Evolutionary conservation across 2,329 filamentous ascomycete species (phyloP).

Genomic region (Triangularia verruculosa): DNA sequence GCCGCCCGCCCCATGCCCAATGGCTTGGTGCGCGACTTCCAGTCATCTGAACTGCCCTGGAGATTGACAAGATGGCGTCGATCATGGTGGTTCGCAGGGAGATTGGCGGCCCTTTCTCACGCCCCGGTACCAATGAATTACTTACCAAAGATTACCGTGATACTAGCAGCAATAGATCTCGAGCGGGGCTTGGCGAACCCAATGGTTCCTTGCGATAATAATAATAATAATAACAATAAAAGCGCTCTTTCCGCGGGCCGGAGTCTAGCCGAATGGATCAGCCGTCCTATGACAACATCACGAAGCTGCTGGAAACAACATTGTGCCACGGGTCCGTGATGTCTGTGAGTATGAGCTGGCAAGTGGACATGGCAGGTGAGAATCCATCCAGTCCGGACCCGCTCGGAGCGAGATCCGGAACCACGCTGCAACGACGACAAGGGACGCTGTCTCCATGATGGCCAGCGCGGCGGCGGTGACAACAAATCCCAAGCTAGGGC

Average conservation of each 20-base stretch:
- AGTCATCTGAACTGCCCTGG: slow-evolving; percentile 14
- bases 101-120: not conserved
- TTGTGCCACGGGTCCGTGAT: slow-evolving; percentile 8
- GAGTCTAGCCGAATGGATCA: not conserved
- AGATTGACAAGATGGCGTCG: slow-evolving; percentile 13
- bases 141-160: not conserved
- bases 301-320: slow-evolving; percentile 1
- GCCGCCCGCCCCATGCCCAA: slow-evolving; percentile 7
- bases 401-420: slow-evolving; percentile 8
- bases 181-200: slow-evolving; percentile 2
- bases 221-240: too few relatives aligned
- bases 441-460: slow-evolving; percentile 1
- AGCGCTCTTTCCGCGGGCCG: slow-evolving; percentile 6
- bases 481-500: not conserved
- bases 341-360: not conserved
- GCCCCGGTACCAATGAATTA: not conserved
- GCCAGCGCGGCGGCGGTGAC: not conserved
- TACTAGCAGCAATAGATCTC: not conserved
- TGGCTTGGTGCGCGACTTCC: slow-evolving; percentile 4
- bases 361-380: not conserved
- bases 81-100: slow-evolving; percentile 6
- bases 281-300: not conserved
- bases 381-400: not conserved
- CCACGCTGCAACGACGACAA: not conserved
- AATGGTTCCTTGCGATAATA: not conserved